Evolutionary conservation across 768 basidiomycete species (phyloP), one percentile per base, ranked within the genome.

Genomic region (Tylopilus sp.): DNA sequence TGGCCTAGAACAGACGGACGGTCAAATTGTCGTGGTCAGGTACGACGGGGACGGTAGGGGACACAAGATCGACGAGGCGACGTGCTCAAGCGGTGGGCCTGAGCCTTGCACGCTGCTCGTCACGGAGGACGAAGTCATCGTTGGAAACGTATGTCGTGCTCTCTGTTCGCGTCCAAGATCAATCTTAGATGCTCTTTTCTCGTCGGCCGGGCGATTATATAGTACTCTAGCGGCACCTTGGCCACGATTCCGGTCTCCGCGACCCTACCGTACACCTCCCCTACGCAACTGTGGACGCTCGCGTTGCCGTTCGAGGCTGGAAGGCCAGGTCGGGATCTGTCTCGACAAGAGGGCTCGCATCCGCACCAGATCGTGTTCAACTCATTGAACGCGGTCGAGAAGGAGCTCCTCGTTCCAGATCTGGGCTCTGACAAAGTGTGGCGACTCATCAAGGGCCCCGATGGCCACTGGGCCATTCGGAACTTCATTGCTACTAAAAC

Each of bases 141-240:
- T 86, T 49, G 85, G 81, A 36, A 92, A 92, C 71, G 90, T 93
- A 62, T 55, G 89, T 81, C 24, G 1, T n/a, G 10, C 6, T 1
- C 25, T 34, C 4, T 7, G 17, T 34, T 3, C 7, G 16, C 25
- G n/a, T 42, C 34, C 11, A 4, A 19, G 16, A 36, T 37, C 33
- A 22, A 26, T 25, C 38, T 13, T 10, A n/a, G n/a, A 5, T 21
- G 9, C 24, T 6, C 36, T 30, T 28, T 4, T 24, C 17, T 10
- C 37, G 28, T 14, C n/a, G 11, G 29, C 34, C 19, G n/a, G 2
- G n/a, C 2, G 29, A n/a, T 1, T 19, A 6, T 13, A 45, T 22
- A 93, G 90, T 93, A 92, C 65, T 79, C 81, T 5, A 78, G 83
- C 1, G 89, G 87, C 22, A 77, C 74, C 2, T 56, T 91, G 42